phyloP scores from a whole-genome alignment of 2,329 filamentous ascomycete species.

The Pseudogymnoascus sp. region DNA sequence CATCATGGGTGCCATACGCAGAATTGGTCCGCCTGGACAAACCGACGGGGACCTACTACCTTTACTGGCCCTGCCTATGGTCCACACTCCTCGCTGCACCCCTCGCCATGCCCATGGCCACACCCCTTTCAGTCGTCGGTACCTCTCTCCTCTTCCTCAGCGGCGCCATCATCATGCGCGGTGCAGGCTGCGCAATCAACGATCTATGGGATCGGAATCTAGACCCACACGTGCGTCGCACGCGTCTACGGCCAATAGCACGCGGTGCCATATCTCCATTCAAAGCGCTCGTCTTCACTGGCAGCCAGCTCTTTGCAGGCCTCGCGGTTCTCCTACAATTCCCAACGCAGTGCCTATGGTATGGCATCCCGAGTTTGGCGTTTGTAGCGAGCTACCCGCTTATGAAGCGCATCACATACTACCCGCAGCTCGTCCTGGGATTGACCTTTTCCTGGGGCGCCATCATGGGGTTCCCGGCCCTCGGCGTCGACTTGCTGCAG shows the following conservation, averaged over 20 bases:
- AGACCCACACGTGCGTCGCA: slow-evolving; percentile 70
- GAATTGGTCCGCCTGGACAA: slow-evolving; percentile 77
- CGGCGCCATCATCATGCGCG: slow-evolving; percentile 76
- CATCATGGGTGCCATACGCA: slow-evolving; percentile 67
- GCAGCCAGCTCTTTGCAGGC: slow-evolving; percentile 63
- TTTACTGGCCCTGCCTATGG: slow-evolving; percentile 79
- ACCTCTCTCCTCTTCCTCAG: slow-evolving; percentile 63
- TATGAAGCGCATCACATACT: slow-evolving; percentile 79
- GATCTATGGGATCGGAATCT: slow-evolving; percentile 86
- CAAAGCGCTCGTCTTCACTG: slow-evolving; percentile 65
- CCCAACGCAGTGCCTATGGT: slow-evolving; percentile 63
- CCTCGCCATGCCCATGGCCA: slow-evolving; percentile 50
- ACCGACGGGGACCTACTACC: slow-evolving; percentile 72
- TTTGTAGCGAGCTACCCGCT: slow-evolving; percentile 71
- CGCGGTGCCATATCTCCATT: slow-evolving; percentile 66
- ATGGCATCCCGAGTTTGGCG: slow-evolving; percentile 65
- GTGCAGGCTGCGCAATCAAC: slow-evolving; percentile 82
- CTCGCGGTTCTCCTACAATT: slow-evolving; percentile 70
- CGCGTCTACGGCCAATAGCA: slow-evolving; percentile 70
- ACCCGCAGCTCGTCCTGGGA: slow-evolving; percentile 75
- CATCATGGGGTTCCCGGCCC: slow-evolving; percentile 76
- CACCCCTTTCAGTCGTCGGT: slow-evolving; percentile 51
- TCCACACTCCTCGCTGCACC: slow-evolving; percentile 74
- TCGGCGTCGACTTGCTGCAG: slow-evolving; percentile 66
- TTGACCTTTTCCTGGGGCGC: slow-evolving; percentile 85